phyloP scores from a whole-genome alignment of 805 yeast species.

The Myxozyma nipponensis region DNA sequence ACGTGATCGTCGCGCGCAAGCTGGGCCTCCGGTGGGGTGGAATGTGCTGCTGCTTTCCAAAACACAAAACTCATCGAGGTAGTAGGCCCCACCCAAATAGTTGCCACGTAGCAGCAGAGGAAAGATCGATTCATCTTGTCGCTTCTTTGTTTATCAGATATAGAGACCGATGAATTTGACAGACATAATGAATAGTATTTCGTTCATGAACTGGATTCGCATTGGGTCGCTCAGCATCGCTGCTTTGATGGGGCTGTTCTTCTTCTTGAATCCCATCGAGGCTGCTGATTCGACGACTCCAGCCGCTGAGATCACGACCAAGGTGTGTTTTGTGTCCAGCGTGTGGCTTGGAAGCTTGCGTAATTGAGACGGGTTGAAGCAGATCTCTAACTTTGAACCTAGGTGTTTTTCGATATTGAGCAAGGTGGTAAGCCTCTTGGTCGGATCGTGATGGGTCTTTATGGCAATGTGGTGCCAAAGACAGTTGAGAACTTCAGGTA shows the following conservation, averaged over 20 bases:
- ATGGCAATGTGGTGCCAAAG: conserved; percentile 80
- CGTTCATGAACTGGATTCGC: not conserved
- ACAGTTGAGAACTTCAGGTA: conserved; percentile 81
- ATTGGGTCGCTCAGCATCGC: conserved; percentile 7
- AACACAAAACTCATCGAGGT: too few species aligned
- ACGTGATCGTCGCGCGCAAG: too few species aligned
- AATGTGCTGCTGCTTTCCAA: too few species aligned
- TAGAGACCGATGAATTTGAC: not conserved
- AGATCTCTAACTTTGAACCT: not conserved
- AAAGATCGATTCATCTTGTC: too few species aligned
- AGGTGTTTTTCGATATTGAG: conserved; percentile 79
- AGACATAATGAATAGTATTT: not conserved
- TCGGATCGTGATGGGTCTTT: conserved; percentile 79
- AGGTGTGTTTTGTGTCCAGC: conserved; percentile 7
- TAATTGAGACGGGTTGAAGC: too few species aligned
- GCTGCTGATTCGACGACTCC: conserved; percentile 13
- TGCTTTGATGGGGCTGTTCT: conserved; percentile 15
- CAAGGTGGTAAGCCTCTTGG: conserved; percentile 79
- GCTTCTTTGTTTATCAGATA: too few species aligned
- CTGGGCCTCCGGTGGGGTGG: too few species aligned
- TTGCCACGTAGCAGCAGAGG: too few species aligned
- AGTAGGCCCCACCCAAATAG: too few species aligned
- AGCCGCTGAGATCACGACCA: conserved; percentile 37
- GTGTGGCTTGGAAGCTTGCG: too few species aligned
- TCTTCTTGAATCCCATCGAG: conserved; percentile 15